Base-by-base conservation (phyloP, 129 eudicot genomes). In the Cynara cardunculus region DNA sequence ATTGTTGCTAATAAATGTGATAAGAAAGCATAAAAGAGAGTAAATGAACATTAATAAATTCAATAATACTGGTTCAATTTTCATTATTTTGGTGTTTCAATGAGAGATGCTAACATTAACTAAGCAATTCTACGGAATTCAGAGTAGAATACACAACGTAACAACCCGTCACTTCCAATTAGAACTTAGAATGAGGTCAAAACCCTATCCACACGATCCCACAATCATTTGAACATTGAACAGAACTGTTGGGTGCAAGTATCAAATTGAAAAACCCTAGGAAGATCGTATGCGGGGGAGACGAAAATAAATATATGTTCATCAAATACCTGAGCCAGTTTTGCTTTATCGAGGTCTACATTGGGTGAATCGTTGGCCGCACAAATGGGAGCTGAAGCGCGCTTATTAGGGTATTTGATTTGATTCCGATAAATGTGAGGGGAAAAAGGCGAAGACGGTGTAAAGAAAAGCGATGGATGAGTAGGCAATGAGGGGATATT, bases 261-360 rank as follows among this genome's bases (percentile, higher is more conserved):
- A 69, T 1, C 53, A 46, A 28, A 44, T 59, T 39, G 32, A 64
- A 82, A 75, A 35, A 11, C 25, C 44, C 76, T 25, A 73, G 0
- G 37, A 61, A 31, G 61, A 41, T 41, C 28, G 24, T 25, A 76
- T 30, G 31, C 24, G 16, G 24, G 7, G 5, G 21, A 68, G 26
- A 39, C 3, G 37, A 25, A 75, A 19, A 56, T 28, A 22, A 56
- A 61, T 69, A 59, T 19, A 62, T 2, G n/a, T 72, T 74, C 0
- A 75, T 5, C 32, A 78, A n/a, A 28, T 64, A 94, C 98, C 98
- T 91, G 97, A 80, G 96, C 94, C 28, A 94, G 96, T 74, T 94
- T 92, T 66, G 93, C 94, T 68, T 83, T 80, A 4, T 94, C 98
- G 34, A 91, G 69, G 6, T 86, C 94, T 49, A 87, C 92, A 31